Conservation (phyloP, 768 basidiomycete genomes). For the Leucocoprinus birnbaumii region DNA sequence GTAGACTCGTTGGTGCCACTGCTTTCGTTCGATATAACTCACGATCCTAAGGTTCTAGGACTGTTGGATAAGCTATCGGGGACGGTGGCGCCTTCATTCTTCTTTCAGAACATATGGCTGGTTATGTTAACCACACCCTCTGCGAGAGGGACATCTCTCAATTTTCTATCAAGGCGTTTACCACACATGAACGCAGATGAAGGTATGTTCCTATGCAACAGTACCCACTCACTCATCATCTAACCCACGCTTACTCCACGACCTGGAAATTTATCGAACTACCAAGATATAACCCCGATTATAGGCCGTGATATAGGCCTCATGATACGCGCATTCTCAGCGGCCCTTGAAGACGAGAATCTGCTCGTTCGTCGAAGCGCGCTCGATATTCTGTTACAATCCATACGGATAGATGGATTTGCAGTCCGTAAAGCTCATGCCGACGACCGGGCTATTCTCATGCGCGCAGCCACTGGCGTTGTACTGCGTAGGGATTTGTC, state of each 20-base stretch:
- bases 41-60: slow-evolving; percentile 58
- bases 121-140: slow-evolving; percentile 87
- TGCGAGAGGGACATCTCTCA: slow-evolving; percentile 82
- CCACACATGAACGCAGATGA: slow-evolving; percentile 69
- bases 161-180: slow-evolving; percentile 80
- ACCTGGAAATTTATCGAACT: background rate
- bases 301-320: slow-evolving; percentile 87
- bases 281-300: slow-evolving; percentile 60
- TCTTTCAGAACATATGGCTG: slow-evolving; percentile 95
- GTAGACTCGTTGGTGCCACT: slow-evolving; percentile 29
- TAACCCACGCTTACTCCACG: background rate
- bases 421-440: slow-evolving; percentile 65
- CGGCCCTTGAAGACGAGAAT: slow-evolving; percentile 92
- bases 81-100: slow-evolving; percentile 84
- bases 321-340: slow-evolving; percentile 90
- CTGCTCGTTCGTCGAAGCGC: slow-evolving; percentile 84
- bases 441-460: slow-evolving; percentile 78
- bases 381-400: slow-evolving; percentile 80
- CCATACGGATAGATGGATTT: slow-evolving; percentile 68
- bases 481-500: slow-evolving; percentile 92
- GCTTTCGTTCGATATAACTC: slow-evolving; percentile 1
- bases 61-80: slow-evolving; percentile 81
- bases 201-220: slow-evolving; percentile 37
- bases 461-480: slow-evolving; percentile 84
- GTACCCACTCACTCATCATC: background rate